Evolutionary conservation across 2,329 filamentous ascomycete genomes (phyloP), one percentile per base, ranked within the genome.

Genomic region (Simplicillium aogashimaense): DNA sequence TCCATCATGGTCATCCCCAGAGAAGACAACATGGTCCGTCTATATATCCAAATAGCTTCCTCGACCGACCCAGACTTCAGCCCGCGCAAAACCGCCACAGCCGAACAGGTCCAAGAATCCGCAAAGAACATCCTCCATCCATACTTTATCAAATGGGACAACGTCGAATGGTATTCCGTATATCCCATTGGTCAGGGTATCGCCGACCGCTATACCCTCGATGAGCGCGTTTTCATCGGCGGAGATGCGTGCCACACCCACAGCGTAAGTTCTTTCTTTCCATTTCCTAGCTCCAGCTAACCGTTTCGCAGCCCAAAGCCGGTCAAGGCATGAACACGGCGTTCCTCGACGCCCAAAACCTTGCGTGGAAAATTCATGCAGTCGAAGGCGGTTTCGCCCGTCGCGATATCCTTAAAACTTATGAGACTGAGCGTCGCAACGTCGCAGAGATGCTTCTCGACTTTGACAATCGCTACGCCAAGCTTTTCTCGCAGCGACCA

Each of bases 291-390:
- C 68, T 75, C 16, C 74, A 74, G 33, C 17, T 37, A 14, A 45
- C 17, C 60, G 16, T 60, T 72, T 36, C 68, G 72, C 52, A 78
- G 74, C 82, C 82, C 30, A 86, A 86, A 65, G 83, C 82, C 28
- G 83, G 83, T 2, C 83, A 86, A 58, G 83, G 83, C 25, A 87
- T 87, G 83, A 87, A 87, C 53, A 83, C 83, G 1, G 82, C 81
- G 3, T 86, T 87, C 62, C 67, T 84, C 38, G 83, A 90, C 50
- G 87, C 87, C 1, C 76, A 87, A 44, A 97, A 95, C 59, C 70
- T 97, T 32, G 89, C 89, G 7, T 97, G 89, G 89, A 97, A 97
- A 67, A 85, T 95, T 38, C 89, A 95, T 56, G 80, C 85, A 29
- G 90, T 95, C 9, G 88, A 95, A 57, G 72, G 74, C 18, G 87